A percentile compares a stretch with the other conserved stretches of the same genome.
Evolutionary conservation across 176 grass and related monocot genomes (phyloP).

Genomic region (Ampelocalamus luodianensis): DNA sequence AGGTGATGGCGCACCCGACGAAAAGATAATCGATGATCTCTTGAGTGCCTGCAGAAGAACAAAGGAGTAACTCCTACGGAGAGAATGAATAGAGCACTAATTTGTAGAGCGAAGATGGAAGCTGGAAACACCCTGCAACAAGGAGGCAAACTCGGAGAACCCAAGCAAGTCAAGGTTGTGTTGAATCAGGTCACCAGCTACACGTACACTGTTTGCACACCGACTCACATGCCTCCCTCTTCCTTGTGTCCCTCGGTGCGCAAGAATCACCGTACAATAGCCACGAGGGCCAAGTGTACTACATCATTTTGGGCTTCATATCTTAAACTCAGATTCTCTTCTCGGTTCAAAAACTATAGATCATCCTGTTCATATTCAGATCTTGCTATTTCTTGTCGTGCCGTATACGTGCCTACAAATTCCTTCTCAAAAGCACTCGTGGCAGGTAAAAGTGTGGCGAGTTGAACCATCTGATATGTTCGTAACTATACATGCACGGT

Average conservation of each 20-base stretch:
- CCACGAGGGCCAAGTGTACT: background rate
- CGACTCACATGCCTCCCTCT: conserved; percentile 42
- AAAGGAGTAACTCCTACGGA: too few species aligned
- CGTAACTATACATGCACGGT: too few species aligned
- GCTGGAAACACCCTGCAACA: background rate
- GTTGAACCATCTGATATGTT: too few species aligned
- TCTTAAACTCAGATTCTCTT: background rate
- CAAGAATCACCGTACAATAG: conserved; percentile 11
- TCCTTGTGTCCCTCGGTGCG: conserved; percentile 15
- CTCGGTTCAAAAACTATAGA: background rate
- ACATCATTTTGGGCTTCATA: background rate
- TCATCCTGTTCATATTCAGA: background rate
- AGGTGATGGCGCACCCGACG: too few species aligned
- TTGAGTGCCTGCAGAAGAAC: too few species aligned
- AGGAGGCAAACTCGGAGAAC: background rate
- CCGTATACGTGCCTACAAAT: too few species aligned
- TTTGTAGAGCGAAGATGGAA: background rate
- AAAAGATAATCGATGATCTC: too few species aligned
- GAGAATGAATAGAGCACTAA: background rate
- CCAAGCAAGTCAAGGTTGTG: background rate
- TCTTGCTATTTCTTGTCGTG: too few species aligned
- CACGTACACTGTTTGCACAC: conserved; percentile 31
- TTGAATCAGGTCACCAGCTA: background rate
- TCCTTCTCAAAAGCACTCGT: too few species aligned
- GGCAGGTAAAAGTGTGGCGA: too few species aligned